Evolutionary conservation across 495 filamentous ascomycete genomes (phyloP).

Genomic region (Tricharina praecox): DNA sequence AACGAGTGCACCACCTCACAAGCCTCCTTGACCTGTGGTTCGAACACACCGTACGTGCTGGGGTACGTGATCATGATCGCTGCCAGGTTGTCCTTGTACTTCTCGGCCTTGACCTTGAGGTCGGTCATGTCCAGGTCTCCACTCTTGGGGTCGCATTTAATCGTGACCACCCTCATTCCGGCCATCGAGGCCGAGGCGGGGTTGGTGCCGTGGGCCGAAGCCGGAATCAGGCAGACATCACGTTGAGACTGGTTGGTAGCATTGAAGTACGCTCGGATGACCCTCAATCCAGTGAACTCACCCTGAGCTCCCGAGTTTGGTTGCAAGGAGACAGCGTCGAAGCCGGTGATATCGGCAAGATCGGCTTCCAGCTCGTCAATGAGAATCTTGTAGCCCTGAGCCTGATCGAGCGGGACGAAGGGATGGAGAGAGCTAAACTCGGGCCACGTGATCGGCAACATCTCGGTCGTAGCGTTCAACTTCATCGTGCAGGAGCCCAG

Average conservation of each 20-base stretch:
- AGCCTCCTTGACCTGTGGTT: conserved; percentile 74
- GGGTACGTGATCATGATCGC: conserved; percentile 99
- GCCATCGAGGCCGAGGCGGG: conserved; percentile 94
- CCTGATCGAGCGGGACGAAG: conserved; percentile 46
- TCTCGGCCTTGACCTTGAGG: conserved; percentile 71
- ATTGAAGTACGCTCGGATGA: conserved; percentile 78
- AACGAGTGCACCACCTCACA: conserved; percentile 72
- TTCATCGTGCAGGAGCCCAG: conserved; percentile 99
- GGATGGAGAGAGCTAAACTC: conserved; percentile 82
- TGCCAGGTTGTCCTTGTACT: conserved; percentile 68
- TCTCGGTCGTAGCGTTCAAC: conserved; percentile 89
- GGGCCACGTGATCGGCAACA: conserved; percentile 72
- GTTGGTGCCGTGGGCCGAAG: conserved; percentile 94
- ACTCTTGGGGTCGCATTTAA: conserved; percentile 77
- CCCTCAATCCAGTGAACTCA: conserved; percentile 84
- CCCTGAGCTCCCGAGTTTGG: conserved; percentile 96
- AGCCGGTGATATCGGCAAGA: conserved; percentile 73
- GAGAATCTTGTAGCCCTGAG: conserved; percentile 51
- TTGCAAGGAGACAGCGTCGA: conserved; percentile 77
- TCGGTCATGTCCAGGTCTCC: conserved; percentile 85
- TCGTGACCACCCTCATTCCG: conserved; percentile 84
- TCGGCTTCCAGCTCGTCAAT: conserved; percentile 58
- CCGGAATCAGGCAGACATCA: conserved; percentile 90
- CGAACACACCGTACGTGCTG: conserved; percentile 91
- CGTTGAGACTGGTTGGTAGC: conserved; percentile 45